Evolutionary conservation across 2,329 filamentous ascomycete genomes (phyloP), one percentile per base, ranked within the genome.

Genomic region (Monosporascus sp.): DNA sequence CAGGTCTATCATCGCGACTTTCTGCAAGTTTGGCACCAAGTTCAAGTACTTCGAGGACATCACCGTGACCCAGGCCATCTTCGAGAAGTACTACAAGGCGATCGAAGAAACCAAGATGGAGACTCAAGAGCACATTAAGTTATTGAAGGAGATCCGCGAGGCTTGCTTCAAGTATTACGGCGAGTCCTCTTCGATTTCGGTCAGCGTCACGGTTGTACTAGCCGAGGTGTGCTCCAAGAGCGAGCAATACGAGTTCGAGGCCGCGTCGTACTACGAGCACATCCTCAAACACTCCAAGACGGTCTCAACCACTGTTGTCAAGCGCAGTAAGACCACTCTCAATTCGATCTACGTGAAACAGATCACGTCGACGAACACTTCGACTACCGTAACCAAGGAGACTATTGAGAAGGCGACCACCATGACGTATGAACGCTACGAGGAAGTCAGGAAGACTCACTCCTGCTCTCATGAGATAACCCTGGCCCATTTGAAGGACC

Each of bases 211-310:
- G 1, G 51, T 68, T 46, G 65, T 61, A 0, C 63, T 74, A 6
- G 70, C 70, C 4, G 66, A 65, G 51, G 52, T 73, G 17, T 73
- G 70, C 56, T 67, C 69, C 55, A 68, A 71, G 54, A 69, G 69
- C 3, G 68, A 68, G 59, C 60, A 58, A 7, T 67, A 68, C 50
- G 68, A 72, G 59, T 48, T 55, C 7, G 66, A 72, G 48, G 70
- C 69, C 1, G 65, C 72, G 17, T 37, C 51, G 2, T 58, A 72
- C 9, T 73, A 72, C 31, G 70, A 73, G 54, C 65, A 71, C 48
- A 63, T 73, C 1, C 59, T 71, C 22, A 64, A 67, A 45, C n/a
- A 50, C 37, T 50, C 48, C 48, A 50, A 50, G 38, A 38, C 48
- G 7, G 48, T 50, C 14, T 50, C 48, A 3, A 45, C 43, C 8